Conservation (phyloP, 2,329 filamentous ascomycete species). For the Venturia pyrina region DNA sequence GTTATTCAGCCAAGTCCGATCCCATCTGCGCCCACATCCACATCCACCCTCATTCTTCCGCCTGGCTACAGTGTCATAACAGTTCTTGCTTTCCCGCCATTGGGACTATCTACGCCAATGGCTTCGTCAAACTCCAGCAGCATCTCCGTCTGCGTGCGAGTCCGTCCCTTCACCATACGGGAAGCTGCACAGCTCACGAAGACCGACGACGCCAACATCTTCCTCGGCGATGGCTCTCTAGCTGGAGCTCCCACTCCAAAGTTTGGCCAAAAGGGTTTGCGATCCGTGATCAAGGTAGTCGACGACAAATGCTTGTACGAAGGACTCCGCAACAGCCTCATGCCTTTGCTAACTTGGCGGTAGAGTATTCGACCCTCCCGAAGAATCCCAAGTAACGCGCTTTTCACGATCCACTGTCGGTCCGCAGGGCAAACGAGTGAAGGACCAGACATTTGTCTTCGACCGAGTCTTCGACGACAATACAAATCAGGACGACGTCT, state of each 20-base stretch:
- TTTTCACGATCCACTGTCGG: slow-evolving; percentile 75
- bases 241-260: slow-evolving; percentile 80
- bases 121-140: slow-evolving; percentile 3
- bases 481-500: slow-evolving; percentile 82
- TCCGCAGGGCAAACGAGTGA: slow-evolving; percentile 74
- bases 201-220: slow-evolving; percentile 75
- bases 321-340: not conserved
- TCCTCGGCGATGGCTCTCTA: slow-evolving; percentile 92
- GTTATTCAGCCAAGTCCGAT: not conserved
- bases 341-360: slow-evolving; percentile 1
- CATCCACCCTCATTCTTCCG: not conserved
- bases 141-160: slow-evolving; percentile 20
- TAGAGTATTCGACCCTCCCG: slow-evolving; percentile 93
- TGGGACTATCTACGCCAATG: not conserved
- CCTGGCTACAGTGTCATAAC: not conserved
- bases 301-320: slow-evolving; percentile 91
- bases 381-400: slow-evolving; percentile 83
- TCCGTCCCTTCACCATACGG: slow-evolving; percentile 65
- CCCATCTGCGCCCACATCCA: not conserved
- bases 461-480: slow-evolving; percentile 96
- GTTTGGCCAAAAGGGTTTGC: slow-evolving; percentile 73
- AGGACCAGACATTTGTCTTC: slow-evolving; percentile 96
- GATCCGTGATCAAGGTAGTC: slow-evolving; percentile 89
- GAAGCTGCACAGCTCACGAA: slow-evolving; percentile 84
- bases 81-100: not conserved